Conservation (phyloP, 345 rosid species). For the Psidium guajava region DNA sequence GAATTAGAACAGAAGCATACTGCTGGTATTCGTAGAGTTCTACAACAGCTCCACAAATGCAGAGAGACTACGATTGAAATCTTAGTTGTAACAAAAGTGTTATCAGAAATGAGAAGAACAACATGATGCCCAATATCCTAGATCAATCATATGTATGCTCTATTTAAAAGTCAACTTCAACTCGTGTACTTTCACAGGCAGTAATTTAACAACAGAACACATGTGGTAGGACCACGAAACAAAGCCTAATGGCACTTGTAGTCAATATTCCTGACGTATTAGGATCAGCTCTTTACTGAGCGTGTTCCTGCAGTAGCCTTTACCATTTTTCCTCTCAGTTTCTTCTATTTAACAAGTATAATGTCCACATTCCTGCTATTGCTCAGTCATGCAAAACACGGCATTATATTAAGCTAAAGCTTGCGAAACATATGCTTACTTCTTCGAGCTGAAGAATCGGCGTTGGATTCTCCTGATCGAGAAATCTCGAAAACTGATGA, state of each 20-base stretch:
- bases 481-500: conserved; percentile 20
- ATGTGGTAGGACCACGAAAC: neutral
- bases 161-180: neutral
- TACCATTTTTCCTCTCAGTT: neutral
- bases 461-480: conserved; percentile 1
- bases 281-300: neutral
- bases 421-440: conserved; percentile 19
- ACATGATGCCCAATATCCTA: neutral
- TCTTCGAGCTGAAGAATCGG: conserved; percentile 15
- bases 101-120: neutral
- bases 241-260: neutral
- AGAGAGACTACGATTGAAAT: neutral
- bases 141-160: neutral
- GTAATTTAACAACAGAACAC: neutral
- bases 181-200: neutral
- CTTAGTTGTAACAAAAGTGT: neutral
- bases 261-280: neutral
- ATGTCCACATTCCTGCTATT: neutral
- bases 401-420: neutral
- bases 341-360: neutral
- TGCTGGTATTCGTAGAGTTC: neutral
- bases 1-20: neutral
- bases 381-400: neutral
- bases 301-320: neutral
- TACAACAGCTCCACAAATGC: neutral